Conservation (phyloP, 2,329 filamentous ascomycete species). For the Botryotinia calthae region DNA sequence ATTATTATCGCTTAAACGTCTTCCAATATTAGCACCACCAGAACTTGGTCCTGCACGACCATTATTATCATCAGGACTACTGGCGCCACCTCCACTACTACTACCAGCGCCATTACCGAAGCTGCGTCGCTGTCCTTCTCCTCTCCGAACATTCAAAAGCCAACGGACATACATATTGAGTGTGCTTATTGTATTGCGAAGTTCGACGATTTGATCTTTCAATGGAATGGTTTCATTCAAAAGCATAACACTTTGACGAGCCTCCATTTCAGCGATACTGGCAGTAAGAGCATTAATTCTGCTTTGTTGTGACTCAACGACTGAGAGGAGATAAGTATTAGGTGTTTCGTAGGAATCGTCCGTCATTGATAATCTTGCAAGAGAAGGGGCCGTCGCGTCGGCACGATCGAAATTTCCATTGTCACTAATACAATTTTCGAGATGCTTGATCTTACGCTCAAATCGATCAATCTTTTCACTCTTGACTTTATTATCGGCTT, state of each 20-base stretch:
- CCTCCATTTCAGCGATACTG: conserved; percentile 56
- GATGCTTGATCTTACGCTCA: conserved; percentile 45
- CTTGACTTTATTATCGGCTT: conserved; percentile 43
- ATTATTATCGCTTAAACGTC: conserved; percentile 12
- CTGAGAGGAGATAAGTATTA: conserved; percentile 45
- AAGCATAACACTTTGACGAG: conserved; percentile 58
- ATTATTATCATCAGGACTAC: conserved; percentile 5
- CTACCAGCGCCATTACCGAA: not conserved
- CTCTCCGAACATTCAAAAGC: conserved; percentile 38
- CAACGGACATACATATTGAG: conserved; percentile 40
- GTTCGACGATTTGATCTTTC: conserved; percentile 60
- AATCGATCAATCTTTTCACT: conserved; percentile 48
- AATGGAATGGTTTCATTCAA: conserved; percentile 61
- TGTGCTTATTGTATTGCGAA: conserved; percentile 38
- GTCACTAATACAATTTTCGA: conserved; percentile 40
- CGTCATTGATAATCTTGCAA: conserved; percentile 12
- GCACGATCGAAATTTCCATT: conserved; percentile 32
- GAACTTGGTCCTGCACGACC: conserved; percentile 10
- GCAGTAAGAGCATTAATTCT: conserved; percentile 57
- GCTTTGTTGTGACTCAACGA: conserved; percentile 52
- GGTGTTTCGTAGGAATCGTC: conserved; percentile 39
- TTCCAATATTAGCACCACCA: conserved; percentile 8
- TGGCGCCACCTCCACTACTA: not conserved
- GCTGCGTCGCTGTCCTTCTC: conserved; percentile 32
- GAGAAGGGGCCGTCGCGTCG: conserved; percentile 26